phyloP scores from a whole-genome alignment of 225 moss, liverwort and hornwort genomes.

The Anthoceros angustus region DNA sequence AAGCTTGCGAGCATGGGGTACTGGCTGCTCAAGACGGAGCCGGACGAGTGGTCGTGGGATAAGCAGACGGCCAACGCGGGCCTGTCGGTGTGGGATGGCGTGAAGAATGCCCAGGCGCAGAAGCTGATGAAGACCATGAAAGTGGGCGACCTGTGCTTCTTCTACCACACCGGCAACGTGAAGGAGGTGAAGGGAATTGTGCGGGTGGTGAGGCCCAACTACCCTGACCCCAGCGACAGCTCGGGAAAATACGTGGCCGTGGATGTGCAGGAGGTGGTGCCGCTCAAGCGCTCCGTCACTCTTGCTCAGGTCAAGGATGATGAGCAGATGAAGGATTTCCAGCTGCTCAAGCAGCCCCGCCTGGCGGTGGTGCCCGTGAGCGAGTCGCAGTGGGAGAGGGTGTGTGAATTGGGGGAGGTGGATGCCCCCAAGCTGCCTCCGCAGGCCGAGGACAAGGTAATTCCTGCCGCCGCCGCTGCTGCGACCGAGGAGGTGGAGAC shows the following conservation, averaged over 20 bases:
- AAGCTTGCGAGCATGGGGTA: slow-evolving; percentile 9
- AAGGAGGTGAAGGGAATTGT: slow-evolving; percentile 61
- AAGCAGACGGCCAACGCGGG: slow-evolving; percentile 56
- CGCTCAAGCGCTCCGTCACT: slow-evolving; percentile 43
- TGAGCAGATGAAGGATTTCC: slow-evolving; percentile 34
- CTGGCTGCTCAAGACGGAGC: slow-evolving; percentile 90
- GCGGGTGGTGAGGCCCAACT: slow-evolving; percentile 44
- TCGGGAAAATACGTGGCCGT: slow-evolving; percentile 71
- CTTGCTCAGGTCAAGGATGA: slow-evolving; percentile 43
- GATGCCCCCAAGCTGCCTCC: slow-evolving; percentile 21
- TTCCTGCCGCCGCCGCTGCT: neutral
- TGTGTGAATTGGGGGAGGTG: slow-evolving; percentile 55
- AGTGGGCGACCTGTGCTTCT: slow-evolving; percentile 55
- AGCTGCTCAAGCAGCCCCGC: slow-evolving; percentile 67
- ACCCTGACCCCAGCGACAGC: slow-evolving; percentile 53
- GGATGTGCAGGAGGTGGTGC: slow-evolving; percentile 47
- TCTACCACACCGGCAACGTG: slow-evolving; percentile 74
- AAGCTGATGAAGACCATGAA: slow-evolving; percentile 50
- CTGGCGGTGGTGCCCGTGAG: slow-evolving; percentile 70
- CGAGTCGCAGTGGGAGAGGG: slow-evolving; percentile 41
- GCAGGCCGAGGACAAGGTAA: neutral
- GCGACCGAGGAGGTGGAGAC: slow-evolving; percentile 1
- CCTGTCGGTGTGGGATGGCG: slow-evolving; percentile 66
- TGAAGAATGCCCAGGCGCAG: slow-evolving; percentile 65
- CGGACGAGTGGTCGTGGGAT: slow-evolving; percentile 66